phyloP scores from a whole-genome alignment of 805 yeast genomes.

The Candida stauntonica region DNA sequence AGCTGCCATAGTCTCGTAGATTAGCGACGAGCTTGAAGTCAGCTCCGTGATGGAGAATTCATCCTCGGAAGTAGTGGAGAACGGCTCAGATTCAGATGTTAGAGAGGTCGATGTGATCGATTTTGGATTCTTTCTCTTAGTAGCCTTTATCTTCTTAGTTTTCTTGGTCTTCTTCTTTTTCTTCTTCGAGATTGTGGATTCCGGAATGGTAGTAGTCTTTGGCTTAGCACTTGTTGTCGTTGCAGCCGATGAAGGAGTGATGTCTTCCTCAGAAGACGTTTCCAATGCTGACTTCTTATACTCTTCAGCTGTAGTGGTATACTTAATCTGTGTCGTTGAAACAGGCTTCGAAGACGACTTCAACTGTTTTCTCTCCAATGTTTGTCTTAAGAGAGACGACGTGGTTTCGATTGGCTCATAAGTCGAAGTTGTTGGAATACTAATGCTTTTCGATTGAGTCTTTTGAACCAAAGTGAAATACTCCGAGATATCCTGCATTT shows the following conservation, averaged over 20 bases:
- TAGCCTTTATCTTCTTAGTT: conserved; percentile 5
- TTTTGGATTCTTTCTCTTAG: background rate
- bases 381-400: too few relatives aligned
- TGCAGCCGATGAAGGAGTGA: background rate
- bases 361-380: too few relatives aligned
- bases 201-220: background rate
- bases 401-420: background rate
- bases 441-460: conserved; percentile 4
- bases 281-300: too few relatives aligned
- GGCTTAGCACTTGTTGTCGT: background rate
- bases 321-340: too few relatives aligned
- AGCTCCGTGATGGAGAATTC: background rate
- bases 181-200: conserved; percentile 1
- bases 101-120: background rate
- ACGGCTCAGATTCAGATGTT: background rate
- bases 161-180: conserved; percentile 10
- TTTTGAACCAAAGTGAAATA: conserved; percentile 23
- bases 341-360: too few relatives aligned
- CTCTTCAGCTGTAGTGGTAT: too few relatives aligned
- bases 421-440: background rate
- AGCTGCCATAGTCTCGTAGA: conserved; percentile 1
- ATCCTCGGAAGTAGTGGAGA: background rate
- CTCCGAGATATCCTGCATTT: conserved; percentile 18
- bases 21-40: background rate
- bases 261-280: too few relatives aligned